These are phyloP conservation scores for Apostasia ramifera DNA, from an alignment of 106 monocot genomes.

Conservation along the genomic window DNA sequence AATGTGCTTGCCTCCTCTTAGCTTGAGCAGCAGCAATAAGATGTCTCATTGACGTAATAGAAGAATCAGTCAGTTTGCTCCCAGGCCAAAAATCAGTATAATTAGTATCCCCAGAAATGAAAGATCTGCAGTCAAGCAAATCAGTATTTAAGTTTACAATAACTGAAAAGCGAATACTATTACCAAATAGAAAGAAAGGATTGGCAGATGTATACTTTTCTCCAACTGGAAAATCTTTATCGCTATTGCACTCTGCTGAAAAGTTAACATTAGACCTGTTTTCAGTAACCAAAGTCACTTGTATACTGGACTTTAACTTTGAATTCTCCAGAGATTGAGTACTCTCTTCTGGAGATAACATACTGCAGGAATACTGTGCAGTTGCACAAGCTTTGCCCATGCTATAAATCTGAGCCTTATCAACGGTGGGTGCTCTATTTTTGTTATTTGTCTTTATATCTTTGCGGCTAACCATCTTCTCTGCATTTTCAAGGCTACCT, in stretches of 20 bases:
- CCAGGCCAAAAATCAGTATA: conserved; percentile 15
- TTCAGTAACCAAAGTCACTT: conserved; percentile 15
- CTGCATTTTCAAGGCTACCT: conserved; percentile 8
- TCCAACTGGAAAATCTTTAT: conserved; percentile 26
- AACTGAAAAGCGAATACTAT: background rate
- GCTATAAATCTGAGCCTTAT: background rate
- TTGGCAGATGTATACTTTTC: conserved; percentile 26
- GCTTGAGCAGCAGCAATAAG: conserved; percentile 96
- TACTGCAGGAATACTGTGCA: background rate
- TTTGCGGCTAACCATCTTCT: conserved; percentile 28
- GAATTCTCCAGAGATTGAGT: conserved; percentile 30
- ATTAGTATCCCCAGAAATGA: conserved; percentile 16
- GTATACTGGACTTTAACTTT: conserved; percentile 28
- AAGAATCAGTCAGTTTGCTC: conserved; percentile 32
- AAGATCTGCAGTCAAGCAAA: conserved; percentile 26
- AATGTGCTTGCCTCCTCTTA: conserved; percentile 61
- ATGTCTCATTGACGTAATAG: conserved; percentile 57
- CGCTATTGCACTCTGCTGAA: conserved; percentile 37
- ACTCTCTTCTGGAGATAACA: conserved; percentile 19
- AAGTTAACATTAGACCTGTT: conserved; percentile 52
- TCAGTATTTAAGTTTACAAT: background rate
- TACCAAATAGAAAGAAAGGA: conserved; percentile 4
- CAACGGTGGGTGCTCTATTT: background rate
- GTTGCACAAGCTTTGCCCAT: background rate
- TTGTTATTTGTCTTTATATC: conserved; percentile 8